phyloP scores from a whole-genome alignment of 2,329 filamentous ascomycete species.

The Amauroascus niger region DNA sequence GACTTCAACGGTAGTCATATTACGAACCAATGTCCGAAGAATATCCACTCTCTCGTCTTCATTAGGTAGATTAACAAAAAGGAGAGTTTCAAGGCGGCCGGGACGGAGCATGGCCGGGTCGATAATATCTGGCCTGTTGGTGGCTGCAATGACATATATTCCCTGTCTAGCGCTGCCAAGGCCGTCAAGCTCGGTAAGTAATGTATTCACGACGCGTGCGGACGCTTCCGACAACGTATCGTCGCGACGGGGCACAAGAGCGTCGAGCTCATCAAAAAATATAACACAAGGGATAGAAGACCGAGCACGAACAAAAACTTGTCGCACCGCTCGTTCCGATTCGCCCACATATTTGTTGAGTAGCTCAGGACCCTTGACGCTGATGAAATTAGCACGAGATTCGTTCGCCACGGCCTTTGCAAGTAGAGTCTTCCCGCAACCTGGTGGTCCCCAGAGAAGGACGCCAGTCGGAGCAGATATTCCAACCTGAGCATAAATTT shows the following conservation, averaged over 20 bases:
- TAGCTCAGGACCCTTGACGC: conserved; percentile 89
- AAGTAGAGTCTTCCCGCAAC: conserved; percentile 91
- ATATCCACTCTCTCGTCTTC: conserved; percentile 76
- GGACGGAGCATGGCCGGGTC: conserved; percentile 90
- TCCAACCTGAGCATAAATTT: conserved; percentile 65
- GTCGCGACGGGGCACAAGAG: conserved; percentile 75
- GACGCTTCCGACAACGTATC: conserved; percentile 70
- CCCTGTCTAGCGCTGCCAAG: conserved; percentile 62
- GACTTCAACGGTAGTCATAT: conserved; percentile 44
- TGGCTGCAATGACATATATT: conserved; percentile 90
- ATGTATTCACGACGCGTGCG: conserved; percentile 82
- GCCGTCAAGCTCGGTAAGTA: conserved; percentile 90
- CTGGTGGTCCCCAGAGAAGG: conserved; percentile 90
- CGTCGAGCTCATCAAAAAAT: conserved; percentile 97
- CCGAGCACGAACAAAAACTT: conserved; percentile 80
- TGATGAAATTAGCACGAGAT: conserved; percentile 94
- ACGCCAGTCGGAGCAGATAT: conserved; percentile 76
- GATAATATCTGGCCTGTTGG: conserved; percentile 92
- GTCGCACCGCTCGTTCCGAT: conserved; percentile 82
- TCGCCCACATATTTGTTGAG: conserved; percentile 98
- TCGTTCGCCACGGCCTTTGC: conserved; percentile 95
- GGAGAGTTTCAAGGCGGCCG: conserved; percentile 73
- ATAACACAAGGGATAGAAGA: conserved; percentile 85
- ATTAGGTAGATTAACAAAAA: conserved; percentile 80
- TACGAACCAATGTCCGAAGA: conserved; percentile 54